phyloP scores from a whole-genome alignment of 805 yeast species.

The Myxozyma lipomycoides region DNA sequence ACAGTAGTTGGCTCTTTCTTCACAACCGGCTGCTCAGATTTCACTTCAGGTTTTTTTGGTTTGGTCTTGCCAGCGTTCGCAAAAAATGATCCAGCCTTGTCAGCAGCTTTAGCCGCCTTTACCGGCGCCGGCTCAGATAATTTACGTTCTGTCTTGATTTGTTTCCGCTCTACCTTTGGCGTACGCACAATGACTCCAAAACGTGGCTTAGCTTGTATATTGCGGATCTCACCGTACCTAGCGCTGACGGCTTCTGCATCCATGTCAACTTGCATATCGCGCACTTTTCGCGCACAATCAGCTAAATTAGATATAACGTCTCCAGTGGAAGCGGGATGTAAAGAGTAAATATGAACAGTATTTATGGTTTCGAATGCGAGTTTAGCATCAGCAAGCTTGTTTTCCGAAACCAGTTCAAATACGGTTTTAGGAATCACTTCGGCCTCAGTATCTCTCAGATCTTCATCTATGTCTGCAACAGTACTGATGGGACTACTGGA shows the following conservation, averaged over 20 bases:
- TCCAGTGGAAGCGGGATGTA: slow-evolving; percentile 10
- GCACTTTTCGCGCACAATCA: slow-evolving; percentile 17
- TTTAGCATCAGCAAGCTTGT: slow-evolving; percentile 21
- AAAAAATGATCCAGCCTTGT: not conserved
- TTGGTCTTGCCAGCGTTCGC: not conserved
- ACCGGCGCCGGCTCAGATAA: not conserved
- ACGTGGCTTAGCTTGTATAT: slow-evolving; percentile 4
- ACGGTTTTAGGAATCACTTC: slow-evolving; percentile 1
- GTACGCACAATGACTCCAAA: not conserved
- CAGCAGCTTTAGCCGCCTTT: not conserved
- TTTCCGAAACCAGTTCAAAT: slow-evolving; percentile 22
- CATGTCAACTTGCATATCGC: slow-evolving; percentile 7
- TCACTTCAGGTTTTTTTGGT: not conserved
- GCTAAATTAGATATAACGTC: slow-evolving; percentile 12
- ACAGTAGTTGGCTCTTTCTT: not conserved
- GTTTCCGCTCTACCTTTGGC: not conserved
- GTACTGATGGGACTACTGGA: slow-evolving; percentile 4
- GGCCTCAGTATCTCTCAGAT: not conserved
- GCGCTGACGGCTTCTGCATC: slow-evolving; percentile 3
- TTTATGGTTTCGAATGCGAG: slow-evolving; percentile 6
- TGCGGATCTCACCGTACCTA: slow-evolving; percentile 4
- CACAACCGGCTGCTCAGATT: not conserved
- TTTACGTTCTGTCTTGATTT: not conserved
- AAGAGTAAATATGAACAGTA: slow-evolving; percentile 17
- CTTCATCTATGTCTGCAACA: slow-evolving; percentile 1